Evolutionary conservation across 257 asterid species (phyloP).

Genomic region (Echites panduratus): DNA sequence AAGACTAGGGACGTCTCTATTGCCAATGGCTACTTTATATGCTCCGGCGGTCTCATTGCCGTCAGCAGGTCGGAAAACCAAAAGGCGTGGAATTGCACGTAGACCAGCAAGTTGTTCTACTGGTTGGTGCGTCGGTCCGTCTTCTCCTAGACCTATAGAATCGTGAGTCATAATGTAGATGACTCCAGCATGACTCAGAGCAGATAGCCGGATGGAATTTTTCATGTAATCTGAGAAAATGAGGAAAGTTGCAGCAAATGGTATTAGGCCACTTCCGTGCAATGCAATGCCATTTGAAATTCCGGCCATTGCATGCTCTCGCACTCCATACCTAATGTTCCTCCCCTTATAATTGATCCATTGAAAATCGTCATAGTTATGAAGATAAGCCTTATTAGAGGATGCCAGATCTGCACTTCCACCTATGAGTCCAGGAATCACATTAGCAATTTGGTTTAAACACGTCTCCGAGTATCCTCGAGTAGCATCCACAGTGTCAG

Average conservation of each 20-base stretch:
- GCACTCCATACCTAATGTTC: conserved; percentile 47
- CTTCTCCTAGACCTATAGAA: conserved; percentile 53
- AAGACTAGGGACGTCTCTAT: conserved; percentile 34
- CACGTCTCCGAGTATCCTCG: conserved; percentile 47
- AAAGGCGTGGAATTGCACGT: conserved; percentile 44
- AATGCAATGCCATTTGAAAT: conserved; percentile 51
- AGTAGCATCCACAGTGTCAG: conserved; percentile 50
- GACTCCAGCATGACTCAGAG: conserved; percentile 48
- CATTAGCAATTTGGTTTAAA: conserved; percentile 42
- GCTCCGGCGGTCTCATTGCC: conserved; percentile 57
- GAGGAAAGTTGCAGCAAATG: conserved; percentile 50
- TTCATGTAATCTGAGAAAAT: conserved; percentile 57
- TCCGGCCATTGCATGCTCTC: conserved; percentile 58
- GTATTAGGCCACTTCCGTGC: conserved; percentile 47
- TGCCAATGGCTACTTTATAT: conserved; percentile 33
- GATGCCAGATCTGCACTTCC: conserved; percentile 64
- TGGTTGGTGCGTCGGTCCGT: conserved; percentile 60
- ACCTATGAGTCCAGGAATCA: conserved; percentile 52
- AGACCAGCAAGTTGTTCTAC: conserved; percentile 53
- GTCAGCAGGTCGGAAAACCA: conserved; percentile 50
- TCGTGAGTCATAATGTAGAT: conserved; percentile 52
- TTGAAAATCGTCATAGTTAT: conserved; percentile 32
- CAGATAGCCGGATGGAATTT: conserved; percentile 41
- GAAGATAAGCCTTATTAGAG: conserved; percentile 41
- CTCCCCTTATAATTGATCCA: conserved; percentile 33